These are phyloP conservation scores for Daldinia childiae DNA, from an alignment of 495 filamentous ascomycete genomes.

Conservation along the genomic window DNA sequence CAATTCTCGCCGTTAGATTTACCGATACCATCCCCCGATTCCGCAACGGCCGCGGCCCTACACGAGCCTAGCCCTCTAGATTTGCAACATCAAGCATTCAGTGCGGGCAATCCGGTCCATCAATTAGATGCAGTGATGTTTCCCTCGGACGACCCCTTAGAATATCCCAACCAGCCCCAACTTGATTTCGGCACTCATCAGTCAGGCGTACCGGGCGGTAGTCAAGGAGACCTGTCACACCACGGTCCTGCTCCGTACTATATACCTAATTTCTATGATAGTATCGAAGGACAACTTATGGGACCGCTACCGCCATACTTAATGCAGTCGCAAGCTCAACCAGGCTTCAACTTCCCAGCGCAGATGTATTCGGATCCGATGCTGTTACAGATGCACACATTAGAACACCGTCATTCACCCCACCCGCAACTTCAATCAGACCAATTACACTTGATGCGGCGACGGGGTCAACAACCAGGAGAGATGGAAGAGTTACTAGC, in stretches of 20 bases:
- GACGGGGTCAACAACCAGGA: conserved; percentile 46
- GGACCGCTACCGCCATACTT: conserved; percentile 58
- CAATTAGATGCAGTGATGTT: conserved; percentile 94
- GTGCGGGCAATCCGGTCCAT: conserved; percentile 62
- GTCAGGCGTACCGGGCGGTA: conserved; percentile 26
- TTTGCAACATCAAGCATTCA: conserved; percentile 46
- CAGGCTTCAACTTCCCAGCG: conserved; percentile 49
- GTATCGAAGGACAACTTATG: conserved; percentile 58
- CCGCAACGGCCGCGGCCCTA: conserved; percentile 39
- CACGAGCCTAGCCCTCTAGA: conserved; percentile 45
- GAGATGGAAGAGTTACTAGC: conserved; percentile 55
- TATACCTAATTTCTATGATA: conserved; percentile 56
- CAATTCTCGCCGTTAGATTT: conserved; percentile 43
- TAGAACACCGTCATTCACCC: conserved; percentile 37
- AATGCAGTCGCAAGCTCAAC: conserved; percentile 50
- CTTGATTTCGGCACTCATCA: conserved; percentile 60
- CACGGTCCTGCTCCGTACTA: conserved; percentile 52
- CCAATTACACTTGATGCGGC: conserved; percentile 28
- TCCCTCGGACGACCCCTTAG: conserved; percentile 86
- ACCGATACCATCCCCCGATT: conserved; percentile 46
- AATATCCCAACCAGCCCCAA: conserved; percentile 87
- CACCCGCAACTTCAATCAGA: conserved; percentile 42
- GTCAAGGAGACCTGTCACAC: conserved; percentile 34
- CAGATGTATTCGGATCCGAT: conserved; percentile 54
- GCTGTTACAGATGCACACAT: conserved; percentile 41